Percentiles rank a stretch among this genome's conserved stretches.
phyloP scores from a whole-genome alignment of 106 monocot genomes.

The Apostasia ramifera region DNA sequence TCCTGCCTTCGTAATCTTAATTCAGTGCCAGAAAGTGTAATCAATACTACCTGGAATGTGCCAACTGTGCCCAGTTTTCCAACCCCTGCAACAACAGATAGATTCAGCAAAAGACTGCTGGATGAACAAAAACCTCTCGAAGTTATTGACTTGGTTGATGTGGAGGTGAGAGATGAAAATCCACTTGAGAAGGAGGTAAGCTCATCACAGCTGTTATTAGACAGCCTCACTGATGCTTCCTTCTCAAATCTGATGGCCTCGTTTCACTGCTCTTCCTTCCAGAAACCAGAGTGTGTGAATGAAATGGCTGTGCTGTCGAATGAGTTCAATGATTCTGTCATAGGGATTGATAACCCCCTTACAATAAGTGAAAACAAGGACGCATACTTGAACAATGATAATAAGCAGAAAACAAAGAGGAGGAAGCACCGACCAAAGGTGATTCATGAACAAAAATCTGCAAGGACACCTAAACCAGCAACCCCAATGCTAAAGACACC shows the following conservation, averaged over 20 bases:
- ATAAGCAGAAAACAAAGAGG: slow-evolving; percentile 24
- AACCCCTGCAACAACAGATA: slow-evolving; percentile 6
- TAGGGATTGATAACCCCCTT: not conserved
- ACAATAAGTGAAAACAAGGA: slow-evolving; percentile 6
- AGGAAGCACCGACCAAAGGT: slow-evolving; percentile 76
- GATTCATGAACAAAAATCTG: slow-evolving; percentile 42
- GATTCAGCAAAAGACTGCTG: not conserved
- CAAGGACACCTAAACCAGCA: slow-evolving; percentile 26
- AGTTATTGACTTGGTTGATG: slow-evolving; percentile 5
- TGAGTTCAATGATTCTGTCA: slow-evolving; percentile 2
- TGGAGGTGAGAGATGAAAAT: not conserved
- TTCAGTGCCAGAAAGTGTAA: slow-evolving; percentile 7
- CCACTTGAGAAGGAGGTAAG: not conserved
- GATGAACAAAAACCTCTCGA: not conserved
- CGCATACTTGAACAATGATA: slow-evolving; percentile 23
- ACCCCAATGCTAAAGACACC: slow-evolving; percentile 30
- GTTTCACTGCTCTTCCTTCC: not conserved
- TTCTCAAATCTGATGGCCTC: slow-evolving; percentile 9
- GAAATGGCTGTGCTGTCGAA: not conserved
- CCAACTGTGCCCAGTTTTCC: not conserved
- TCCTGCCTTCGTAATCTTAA: slow-evolving; percentile 17
- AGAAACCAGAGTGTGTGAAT: slow-evolving; percentile 4
- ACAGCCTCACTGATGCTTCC: not conserved
- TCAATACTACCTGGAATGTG: not conserved
- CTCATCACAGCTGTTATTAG: not conserved